These are phyloP conservation scores for Acacia melanoxylon DNA, from an alignment of 306 rosid genomes.

Conservation along the genomic window DNA sequence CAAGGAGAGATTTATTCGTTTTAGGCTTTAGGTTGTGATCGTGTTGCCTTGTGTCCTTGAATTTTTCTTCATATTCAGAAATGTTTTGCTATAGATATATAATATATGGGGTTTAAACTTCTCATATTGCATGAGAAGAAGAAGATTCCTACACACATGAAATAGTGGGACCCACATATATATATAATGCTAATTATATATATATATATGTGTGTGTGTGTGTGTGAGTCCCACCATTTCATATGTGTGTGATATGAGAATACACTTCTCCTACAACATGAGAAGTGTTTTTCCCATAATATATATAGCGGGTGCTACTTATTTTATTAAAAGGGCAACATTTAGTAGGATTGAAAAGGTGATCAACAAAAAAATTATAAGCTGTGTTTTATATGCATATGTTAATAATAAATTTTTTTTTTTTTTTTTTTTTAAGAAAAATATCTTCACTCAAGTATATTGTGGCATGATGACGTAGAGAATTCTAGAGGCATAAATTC, in stretches of 20 bases:
- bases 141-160: no score
- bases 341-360: not conserved
- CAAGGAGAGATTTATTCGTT: constrained; percentile 33
- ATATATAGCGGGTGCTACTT: not conserved
- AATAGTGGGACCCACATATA: no score
- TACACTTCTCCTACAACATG: no score
- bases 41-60: not conserved
- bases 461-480: not conserved
- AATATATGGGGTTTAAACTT: no score
- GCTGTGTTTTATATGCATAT: not conserved
- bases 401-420: no score
- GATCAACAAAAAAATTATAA: not conserved
- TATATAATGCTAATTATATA: no score
- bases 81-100: not conserved
- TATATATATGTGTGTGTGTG: no score
- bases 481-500: not conserved
- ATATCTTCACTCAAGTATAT: not conserved
- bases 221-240: no score
- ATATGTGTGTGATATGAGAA: no score
- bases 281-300: no score
- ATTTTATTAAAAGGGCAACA: not conserved
- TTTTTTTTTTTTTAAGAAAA: no score
- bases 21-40: not conserved
- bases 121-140: no score
- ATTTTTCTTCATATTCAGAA: not conserved